Base-by-base conservation (phyloP, 129 eudicot genomes). In the Helichrysum umbraculigerum region DNA sequence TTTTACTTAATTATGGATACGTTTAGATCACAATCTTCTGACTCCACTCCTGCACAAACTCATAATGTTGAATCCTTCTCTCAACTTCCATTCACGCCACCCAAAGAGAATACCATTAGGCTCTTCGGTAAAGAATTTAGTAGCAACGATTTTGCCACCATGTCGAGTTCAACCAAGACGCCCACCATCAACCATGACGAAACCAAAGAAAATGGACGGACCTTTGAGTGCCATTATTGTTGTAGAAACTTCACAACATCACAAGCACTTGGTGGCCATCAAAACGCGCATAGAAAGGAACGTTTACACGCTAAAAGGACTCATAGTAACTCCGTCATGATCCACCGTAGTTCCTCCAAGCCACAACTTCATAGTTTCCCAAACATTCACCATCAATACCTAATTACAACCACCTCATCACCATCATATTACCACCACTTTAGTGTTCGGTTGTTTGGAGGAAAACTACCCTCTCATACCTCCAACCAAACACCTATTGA, bases 201-300 rank as follows among this genome's bases (percentile, higher is more conserved):
- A 72, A 65, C 62, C 52, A 66, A 54, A 25, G 32, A 64, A 51
- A 83, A 66, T 59, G 72, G 56, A 37, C 65, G 97, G 6, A 88
- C 74, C 16, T 93, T 93, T 68, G 91, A 93, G 70, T 93, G 97
- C 87, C 88, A 85, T 29, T 93, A 93, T 57, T 93, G 98, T 65
- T 75, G 86, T 76, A 47, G 90, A 68, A 91, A 81, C 84, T 90
- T 93, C 87, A 89, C 91, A 1, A 90, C 98, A 9, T 93, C 97
- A 2, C 98, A 93, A 79, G 98, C 98, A 19, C 82, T 93, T 3
- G 97, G 97, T 28, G 98, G 98, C 65, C 98, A 93, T 72, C 98
- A 93, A 57, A 80, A 80, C 16, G 83, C 83, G 42, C 83, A 80
- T 32, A 37, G 79, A 74, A 67, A 78, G 56, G 83, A 80, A 20